Base-by-base conservation (phyloP, 225 moss, liverwort and hornwort species). In the Anthoceros angustus region DNA sequence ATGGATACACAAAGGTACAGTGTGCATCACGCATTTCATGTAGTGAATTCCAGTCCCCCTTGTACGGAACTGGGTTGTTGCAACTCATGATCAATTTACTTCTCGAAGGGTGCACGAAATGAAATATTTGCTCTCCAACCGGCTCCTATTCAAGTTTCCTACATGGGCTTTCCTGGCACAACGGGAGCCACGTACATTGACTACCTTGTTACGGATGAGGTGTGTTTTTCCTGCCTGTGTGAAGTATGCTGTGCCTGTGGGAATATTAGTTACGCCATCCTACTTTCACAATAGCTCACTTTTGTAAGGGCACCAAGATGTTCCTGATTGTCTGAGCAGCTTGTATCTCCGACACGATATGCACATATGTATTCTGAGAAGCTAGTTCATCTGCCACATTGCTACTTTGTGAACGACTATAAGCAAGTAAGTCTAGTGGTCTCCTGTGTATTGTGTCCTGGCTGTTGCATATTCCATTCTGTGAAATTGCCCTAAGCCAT, bases 151-250 rank as follows among this genome's bases (percentile, higher is more conserved):
- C 98, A 98, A 73, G 85, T 98, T 64, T 98, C 98, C 11, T 98
- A 98, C 39, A 98, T 98, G 89, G 98, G 98, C 40, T 98, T 98
- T 75, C 98, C 98, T 25, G 98, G 98, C 21, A 98, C 98, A 62
- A 98, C 89, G 45, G 98, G 98, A 41, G 92, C 98, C 62, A 87
- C 86, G 38, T 98, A 98, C 67, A 92, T 98, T 43, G 88, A 98
- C 66, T 98, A 98, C 64, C 67, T 92, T 62, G 89, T 92, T 64
- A 86, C 98, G 39, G 98, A 98, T 72, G 98, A 92, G 84, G 98
- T 98, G 79, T 62, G 68, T 42, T 39, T 7, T 55, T 46, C 62
- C 12, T 11, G 9, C 16, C 8, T 61, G 14, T 24, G 45, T 39
- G 25, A 69, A 6, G 66, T 38, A 41, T 32, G 41, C 7, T 62